Conservation (phyloP, 805 yeast genomes). For the Tetrapisispora phaffii region DNA sequence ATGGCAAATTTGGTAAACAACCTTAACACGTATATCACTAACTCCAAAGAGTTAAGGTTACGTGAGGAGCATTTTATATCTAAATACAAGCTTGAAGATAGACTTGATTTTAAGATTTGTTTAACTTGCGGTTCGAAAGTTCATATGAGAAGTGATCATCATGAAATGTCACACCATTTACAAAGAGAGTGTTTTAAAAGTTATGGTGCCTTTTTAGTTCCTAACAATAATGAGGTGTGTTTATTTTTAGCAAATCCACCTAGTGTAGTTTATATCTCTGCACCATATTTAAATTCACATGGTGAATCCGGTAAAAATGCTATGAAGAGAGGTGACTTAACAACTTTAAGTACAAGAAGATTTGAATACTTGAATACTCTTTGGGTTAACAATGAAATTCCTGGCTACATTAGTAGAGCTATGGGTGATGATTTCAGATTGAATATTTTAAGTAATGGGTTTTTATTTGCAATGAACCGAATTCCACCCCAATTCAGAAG, state of each 20-base stretch:
- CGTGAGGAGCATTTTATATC: conserved; percentile 24
- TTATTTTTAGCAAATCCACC: conserved; percentile 27
- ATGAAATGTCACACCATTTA: conserved; percentile 26
- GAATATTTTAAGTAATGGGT: conserved; percentile 16
- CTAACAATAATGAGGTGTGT: conserved; percentile 29
- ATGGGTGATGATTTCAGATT: conserved; percentile 29
- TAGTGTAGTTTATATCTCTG: conserved; percentile 34
- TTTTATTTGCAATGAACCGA: conserved; percentile 15
- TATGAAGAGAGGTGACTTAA: conserved; percentile 44
- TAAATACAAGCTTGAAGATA: conserved; percentile 21
- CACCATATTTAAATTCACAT: conserved; percentile 65
- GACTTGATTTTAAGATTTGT: conserved; percentile 39
- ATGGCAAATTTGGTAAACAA: conserved; percentile 44
- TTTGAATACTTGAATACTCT: conserved; percentile 46
- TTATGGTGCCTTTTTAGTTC: conserved; percentile 30
- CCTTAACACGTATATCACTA: conserved; percentile 32
- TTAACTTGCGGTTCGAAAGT: conserved; percentile 37
- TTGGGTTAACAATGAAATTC: conserved; percentile 54
- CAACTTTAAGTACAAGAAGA: conserved; percentile 43
- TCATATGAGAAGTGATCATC: conserved; percentile 24
- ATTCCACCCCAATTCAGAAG: conserved; percentile 8
- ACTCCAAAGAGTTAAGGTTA: conserved; percentile 21
- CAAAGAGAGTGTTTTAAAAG: conserved; percentile 24
- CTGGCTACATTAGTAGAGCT: conserved; percentile 37
- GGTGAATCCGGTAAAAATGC: conserved; percentile 61